A percentile compares a stretch with the other conserved stretches of the same genome.
phyloP scores from a whole-genome alignment of 352 stramenopile genomes.

The Phytophthora syringae region DNA sequence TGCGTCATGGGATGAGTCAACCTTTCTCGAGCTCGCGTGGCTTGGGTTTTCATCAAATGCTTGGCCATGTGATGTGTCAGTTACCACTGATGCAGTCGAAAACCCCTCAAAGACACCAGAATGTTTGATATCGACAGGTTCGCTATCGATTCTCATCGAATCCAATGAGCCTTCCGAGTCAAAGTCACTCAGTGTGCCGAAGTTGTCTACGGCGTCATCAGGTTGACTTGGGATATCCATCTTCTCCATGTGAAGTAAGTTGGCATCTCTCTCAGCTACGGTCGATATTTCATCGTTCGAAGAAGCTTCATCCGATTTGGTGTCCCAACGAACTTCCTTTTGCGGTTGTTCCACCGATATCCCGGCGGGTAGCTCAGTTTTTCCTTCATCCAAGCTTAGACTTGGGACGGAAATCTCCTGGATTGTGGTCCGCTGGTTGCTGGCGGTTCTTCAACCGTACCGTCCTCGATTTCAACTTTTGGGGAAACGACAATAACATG shows the following conservation, averaged over 20 bases:
- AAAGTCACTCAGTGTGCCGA: neutral
- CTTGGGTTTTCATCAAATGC: neutral
- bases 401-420: neutral
- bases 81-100: neutral
- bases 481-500: neutral
- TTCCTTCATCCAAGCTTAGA: neutral
- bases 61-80: neutral
- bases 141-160: neutral
- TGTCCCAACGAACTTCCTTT: neutral
- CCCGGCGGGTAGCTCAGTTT: neutral
- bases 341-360: neutral
- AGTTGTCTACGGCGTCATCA: neutral
- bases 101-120: neutral
- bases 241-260: neutral
- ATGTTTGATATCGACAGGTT: neutral
- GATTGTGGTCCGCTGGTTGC: neutral
- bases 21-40: neutral
- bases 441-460: neutral
- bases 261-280: neutral
- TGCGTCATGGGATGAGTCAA: neutral
- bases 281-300: neutral
- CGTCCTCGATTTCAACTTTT: conserved; percentile 4
- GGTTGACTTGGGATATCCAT: neutral
- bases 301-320: neutral
- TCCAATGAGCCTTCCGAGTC: conserved; percentile 2